Conservation (phyloP, 768 basidiomycete genomes). For the Cystofilobasidium ferigula region DNA sequence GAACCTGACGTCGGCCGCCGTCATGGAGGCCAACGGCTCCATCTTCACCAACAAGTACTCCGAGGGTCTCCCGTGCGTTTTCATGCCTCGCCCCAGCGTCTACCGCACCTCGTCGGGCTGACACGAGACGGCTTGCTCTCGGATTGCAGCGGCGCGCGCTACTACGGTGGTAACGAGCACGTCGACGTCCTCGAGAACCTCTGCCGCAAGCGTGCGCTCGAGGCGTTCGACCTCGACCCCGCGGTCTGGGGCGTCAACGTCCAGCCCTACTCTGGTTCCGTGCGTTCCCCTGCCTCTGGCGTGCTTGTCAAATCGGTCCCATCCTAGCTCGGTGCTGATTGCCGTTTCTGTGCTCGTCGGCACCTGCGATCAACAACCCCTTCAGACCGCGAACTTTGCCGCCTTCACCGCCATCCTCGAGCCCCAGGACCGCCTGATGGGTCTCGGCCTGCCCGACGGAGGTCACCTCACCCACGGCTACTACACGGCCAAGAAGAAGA, state of each 20-base stretch:
- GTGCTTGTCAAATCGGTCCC: too few species aligned
- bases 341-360: not conserved
- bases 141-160: conserved; percentile 54
- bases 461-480: conserved; percentile 72
- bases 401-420: conserved; percentile 90
- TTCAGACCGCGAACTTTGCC: conserved; percentile 82
- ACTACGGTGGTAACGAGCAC: conserved; percentile 96
- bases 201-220: conserved; percentile 86
- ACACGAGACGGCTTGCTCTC: not conserved
- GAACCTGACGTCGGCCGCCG: conserved; percentile 92
- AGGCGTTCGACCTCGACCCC: conserved; percentile 91
- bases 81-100: too few species aligned
- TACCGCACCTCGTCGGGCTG: not conserved
- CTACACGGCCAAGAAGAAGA: conserved; percentile 99
- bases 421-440: conserved; percentile 97
- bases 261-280: conserved; percentile 90
- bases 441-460: conserved; percentile 92
- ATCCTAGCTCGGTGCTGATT: not conserved
- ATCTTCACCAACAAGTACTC: conserved; percentile 97
- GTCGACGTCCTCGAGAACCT: conserved; percentile 92
- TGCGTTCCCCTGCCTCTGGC: conserved; percentile 43
- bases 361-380: conserved; percentile 33
- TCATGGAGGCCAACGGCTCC: conserved; percentile 97
- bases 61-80: conserved; percentile 69
- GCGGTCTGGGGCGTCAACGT: conserved; percentile 92